Base-by-base conservation (phyloP, 1,284 basidiomycete genomes). In the Trametes pubescens region DNA sequence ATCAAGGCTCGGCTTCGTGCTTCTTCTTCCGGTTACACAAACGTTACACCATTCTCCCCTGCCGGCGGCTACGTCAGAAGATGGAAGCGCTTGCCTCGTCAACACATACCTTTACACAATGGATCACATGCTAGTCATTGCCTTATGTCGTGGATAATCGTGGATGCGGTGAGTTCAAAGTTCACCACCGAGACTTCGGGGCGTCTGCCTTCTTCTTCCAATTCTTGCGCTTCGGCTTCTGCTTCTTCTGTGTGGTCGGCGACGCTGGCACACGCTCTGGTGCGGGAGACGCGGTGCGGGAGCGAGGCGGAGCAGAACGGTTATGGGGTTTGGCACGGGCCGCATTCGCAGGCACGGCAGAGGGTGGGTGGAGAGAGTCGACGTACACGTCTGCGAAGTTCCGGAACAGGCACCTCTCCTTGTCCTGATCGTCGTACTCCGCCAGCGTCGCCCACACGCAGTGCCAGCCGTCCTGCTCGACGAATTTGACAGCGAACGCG, bases 401-500 rank as follows among this genome's bases (percentile, higher is more conserved):
- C 62, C 87, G 79, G 71, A 87, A 87, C 44, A 82, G 74, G 68
- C 85, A 87, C 40, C 66, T 72, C 53, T 80, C 80, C 11, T 64
- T 63, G 18, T 61, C 62, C 47, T 69, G 55, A 38, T 75, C 74
- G 65, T 84, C 82, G 63, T 82, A 79, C 64, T 87, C 86, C 22
- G 81, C 78, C 65, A 86, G 78, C 34, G 80, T 82, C 26, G 86
- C 87, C 86, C 85, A 89, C 38, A 88, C 79, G 73, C 86, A 88
- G 64, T 87, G 85, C 87, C 87, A 89, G 38, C 73, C 76, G 35
- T 69, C 73, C 35, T 75, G 73, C 69, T 81, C 79, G 48, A 73
- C 72, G 62, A 83, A 84, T 66, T 82, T 81, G 72, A 85, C 75
- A 29, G 81, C 83, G 9, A 85, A 72, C 1, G 77, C 84, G 21